Percentiles rank a stretch among this genome's conserved stretches.
Evolutionary conservation across 495 filamentous ascomycete species (phyloP).

Genomic region (Xylona heveae): DNA sequence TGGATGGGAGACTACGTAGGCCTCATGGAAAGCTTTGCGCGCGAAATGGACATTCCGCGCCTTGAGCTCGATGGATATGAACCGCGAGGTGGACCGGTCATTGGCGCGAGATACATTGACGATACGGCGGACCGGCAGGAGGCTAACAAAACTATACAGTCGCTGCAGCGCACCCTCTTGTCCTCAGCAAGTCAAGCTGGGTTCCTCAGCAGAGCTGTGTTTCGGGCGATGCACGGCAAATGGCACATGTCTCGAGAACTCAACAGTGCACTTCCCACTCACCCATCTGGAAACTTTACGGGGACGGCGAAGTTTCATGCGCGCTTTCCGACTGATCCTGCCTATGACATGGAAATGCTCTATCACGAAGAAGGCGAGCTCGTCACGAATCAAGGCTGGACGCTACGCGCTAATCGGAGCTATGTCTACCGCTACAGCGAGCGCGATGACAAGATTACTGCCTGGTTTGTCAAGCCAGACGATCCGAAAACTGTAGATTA

Average conservation of each 20-base stretch:
- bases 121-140: too few species aligned
- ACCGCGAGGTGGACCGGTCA: not conserved
- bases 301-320: conserved; percentile 9
- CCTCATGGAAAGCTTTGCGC: conserved; percentile 48
- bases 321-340: conserved; percentile 4
- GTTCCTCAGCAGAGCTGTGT: conserved; percentile 2
- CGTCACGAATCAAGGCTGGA: conserved; percentile 7
- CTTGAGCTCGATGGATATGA: conserved; percentile 6
- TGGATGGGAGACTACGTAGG: conserved; percentile 69
- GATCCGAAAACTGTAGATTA: conserved; percentile 10
- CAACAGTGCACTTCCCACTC: conserved; percentile 1
- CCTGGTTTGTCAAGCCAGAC: conserved; percentile 14
- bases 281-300: conserved; percentile 8
- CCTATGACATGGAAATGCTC: conserved; percentile 7
- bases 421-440: conserved; percentile 12
- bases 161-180: too few species aligned
- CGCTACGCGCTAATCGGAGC: conserved; percentile 7
- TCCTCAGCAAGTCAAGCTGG: too few species aligned
- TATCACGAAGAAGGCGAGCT: conserved; percentile 12
- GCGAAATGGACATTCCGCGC: conserved; percentile 24
- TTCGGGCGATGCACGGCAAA: conserved; percentile 6
- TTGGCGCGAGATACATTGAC: not conserved
- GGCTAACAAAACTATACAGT: too few species aligned
- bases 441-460: conserved; percentile 5
- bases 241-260: conserved; percentile 8